Percentiles rank a stretch among this genome's conserved stretches.
phyloP scores from a whole-genome alignment of 2,329 filamentous ascomycete genomes.

The Metarhizium humberi region DNA sequence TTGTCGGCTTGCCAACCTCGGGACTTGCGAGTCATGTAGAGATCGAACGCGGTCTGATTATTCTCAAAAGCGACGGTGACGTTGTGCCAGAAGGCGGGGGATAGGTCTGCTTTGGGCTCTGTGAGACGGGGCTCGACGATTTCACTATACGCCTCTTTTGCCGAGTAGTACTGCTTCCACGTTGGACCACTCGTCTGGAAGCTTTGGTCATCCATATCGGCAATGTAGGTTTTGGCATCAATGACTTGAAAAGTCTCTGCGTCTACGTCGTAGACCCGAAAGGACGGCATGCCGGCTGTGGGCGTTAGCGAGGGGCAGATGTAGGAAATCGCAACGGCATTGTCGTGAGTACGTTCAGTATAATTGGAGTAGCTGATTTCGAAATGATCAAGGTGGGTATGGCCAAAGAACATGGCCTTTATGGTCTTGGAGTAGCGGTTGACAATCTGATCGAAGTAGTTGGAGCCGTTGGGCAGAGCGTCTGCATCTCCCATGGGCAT shows the following conservation, averaged over 20 bases:
- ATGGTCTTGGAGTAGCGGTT: conserved; percentile 43
- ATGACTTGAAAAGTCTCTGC: conserved; percentile 44
- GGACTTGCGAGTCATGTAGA: conserved; percentile 35
- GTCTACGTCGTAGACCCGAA: conserved; percentile 48
- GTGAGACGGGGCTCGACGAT: conserved; percentile 29
- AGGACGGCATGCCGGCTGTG: conserved; percentile 43
- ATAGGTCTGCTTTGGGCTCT: conserved; percentile 31
- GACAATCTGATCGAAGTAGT: conserved; percentile 42
- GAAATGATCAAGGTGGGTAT: conserved; percentile 48
- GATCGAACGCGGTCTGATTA: conserved; percentile 32
- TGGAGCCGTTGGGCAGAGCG: conserved; percentile 39
- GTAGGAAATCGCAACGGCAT: conserved; percentile 39
- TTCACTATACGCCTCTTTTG: conserved; percentile 40
- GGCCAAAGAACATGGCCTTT: conserved; percentile 45
- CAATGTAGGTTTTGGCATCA: conserved; percentile 44
- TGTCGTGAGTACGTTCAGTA: conserved; percentile 25
- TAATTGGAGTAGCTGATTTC: conserved; percentile 45
- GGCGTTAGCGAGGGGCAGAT: conserved; percentile 44
- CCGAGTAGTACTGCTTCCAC: conserved; percentile 47
- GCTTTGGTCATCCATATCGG: conserved; percentile 34
- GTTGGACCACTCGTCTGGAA: conserved; percentile 33
- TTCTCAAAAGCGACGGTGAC: conserved; percentile 37
- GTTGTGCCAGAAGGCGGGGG: conserved; percentile 49
- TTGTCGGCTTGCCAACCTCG: conserved; percentile 30
- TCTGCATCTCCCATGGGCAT: conserved; percentile 41